phyloP scores from a whole-genome alignment of 345 rosid species.

The Kandelia obovata region DNA sequence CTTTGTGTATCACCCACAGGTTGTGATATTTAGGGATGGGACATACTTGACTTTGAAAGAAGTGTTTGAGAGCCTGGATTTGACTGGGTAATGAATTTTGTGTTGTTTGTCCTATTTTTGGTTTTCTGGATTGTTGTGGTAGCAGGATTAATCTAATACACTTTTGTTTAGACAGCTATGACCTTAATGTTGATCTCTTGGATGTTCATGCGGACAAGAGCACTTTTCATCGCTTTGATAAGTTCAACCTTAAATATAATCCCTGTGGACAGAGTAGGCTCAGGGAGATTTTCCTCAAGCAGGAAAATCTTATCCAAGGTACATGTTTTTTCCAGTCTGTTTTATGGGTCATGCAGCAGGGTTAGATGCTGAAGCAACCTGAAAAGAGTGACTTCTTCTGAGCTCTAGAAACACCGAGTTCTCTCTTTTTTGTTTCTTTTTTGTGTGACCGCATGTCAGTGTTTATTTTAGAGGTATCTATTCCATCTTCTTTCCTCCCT shows the following conservation, averaged over 20 bases:
- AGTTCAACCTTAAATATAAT: slow-evolving; percentile 97
- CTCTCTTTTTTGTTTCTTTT: not conserved
- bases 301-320: slow-evolving; percentile 99
- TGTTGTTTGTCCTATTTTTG: too few relatives aligned
- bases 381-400: not conserved
- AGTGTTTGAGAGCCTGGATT: slow-evolving; percentile 93
- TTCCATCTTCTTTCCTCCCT: not conserved
- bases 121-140: not conserved
- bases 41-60: slow-evolving; percentile 93
- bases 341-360: slow-evolving; percentile 1
- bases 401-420: not conserved
- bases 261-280: slow-evolving; percentile 99
- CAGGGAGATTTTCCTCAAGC: slow-evolving; percentile 98
- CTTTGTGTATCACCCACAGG: slow-evolving; percentile 44
- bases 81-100: slow-evolving; percentile 63
- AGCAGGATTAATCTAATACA: slow-evolving; percentile 4
- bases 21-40: slow-evolving; percentile 97
- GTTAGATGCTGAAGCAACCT: not conserved
- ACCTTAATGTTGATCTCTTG: slow-evolving; percentile 92
- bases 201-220: slow-evolving; percentile 99
- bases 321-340: slow-evolving; percentile 11
- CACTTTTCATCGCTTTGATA: slow-evolving; percentile 98
- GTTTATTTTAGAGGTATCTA: too few relatives aligned
- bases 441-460: not conserved
- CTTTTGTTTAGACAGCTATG: slow-evolving; percentile 54